phyloP scores from a whole-genome alignment of 108 stramenopile genomes.

The Conticribra guillardii region DNA sequence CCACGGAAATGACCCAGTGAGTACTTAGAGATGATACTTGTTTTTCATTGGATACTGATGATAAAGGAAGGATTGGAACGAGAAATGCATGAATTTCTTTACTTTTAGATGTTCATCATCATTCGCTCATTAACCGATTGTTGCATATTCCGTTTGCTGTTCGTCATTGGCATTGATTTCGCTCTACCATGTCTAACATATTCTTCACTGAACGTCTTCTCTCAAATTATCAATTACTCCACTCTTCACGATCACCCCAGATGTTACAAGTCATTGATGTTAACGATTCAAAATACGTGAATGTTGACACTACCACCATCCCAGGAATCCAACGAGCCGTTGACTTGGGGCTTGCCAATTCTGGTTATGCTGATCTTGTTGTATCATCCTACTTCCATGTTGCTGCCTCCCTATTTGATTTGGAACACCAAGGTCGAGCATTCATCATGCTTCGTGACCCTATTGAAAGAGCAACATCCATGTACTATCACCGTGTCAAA shows the following conservation, averaged over 20 bases:
- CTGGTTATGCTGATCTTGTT: slow-evolving; percentile 47
- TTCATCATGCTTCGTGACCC: slow-evolving; percentile 56
- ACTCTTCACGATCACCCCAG: no score
- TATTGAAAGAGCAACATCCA: slow-evolving; percentile 49
- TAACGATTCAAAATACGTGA: slow-evolving; percentile 48
- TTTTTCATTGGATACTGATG: no score
- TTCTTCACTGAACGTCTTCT: no score
- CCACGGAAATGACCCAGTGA: slow-evolving; percentile 35
- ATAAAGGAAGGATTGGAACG: no score
- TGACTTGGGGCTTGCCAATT: slow-evolving; percentile 41
- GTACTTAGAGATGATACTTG: no score
- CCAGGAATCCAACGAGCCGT: slow-evolving; percentile 50
- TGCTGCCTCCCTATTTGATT: slow-evolving; percentile 46
- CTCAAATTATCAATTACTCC: no score
- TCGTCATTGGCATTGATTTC: no score
- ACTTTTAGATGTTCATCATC: no score
- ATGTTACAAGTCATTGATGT: slow-evolving; percentile 37
- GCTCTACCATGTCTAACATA: no score
- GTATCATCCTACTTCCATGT: slow-evolving; percentile 51
- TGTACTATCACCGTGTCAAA: slow-evolving; percentile 47
- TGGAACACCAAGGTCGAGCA: slow-evolving; percentile 49
- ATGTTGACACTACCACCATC: slow-evolving; percentile 58
- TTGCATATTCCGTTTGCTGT: no score
- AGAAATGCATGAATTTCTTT: no score
- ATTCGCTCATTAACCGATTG: no score